Base-by-base conservation (phyloP, 345 rosid genomes). In the Aurinia saxatilis region DNA sequence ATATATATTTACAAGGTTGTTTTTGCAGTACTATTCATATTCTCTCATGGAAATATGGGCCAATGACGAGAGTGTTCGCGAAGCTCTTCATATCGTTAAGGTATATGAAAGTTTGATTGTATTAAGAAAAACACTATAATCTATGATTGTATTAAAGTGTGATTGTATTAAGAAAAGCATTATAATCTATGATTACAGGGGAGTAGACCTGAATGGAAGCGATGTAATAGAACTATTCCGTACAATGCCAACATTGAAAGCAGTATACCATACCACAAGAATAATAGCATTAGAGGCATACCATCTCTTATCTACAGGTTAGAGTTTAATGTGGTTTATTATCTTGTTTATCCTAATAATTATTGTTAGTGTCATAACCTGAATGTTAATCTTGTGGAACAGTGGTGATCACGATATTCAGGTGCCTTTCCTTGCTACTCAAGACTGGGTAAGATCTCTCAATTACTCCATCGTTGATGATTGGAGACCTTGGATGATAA, bases 381-480 rank as follows among this genome's bases (percentile, higher is more conserved):
- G 25, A 21, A 21, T 21, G 37, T 50, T 10, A 12, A 53, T 17
- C 9, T 2, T 6, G 7, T 8, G 11, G 9, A 33, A 68, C 74
- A 84, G 86, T 18, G 84, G 90, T 0, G 89, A 84, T 52, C 89
- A 73, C 49, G 89, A 84, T 67, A 23, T 79, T 63, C 1, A 17
- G 0, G 42, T 81, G 25, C 78, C 89, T 2, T 79, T 64, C 60
- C 7, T 66, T 56, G 84, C 75, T 29, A 81, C 90, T 37, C 79
- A 81, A 75, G 84, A 72, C 0, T 84, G 90, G 84, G 77, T 79
- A 33, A 56, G 74, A 64, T 54, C 78, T 3, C 73, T 81, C 6
- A 79, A 77, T 68, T 77, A 79, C 63, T 57, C 81, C 29, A 75
- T 79, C 10, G 5, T 67, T 5, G 73, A 81, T 8, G 84, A 81